Evolutionary conservation across 805 yeast species (phyloP).

Genomic region (Ogataea ganodermae): DNA sequence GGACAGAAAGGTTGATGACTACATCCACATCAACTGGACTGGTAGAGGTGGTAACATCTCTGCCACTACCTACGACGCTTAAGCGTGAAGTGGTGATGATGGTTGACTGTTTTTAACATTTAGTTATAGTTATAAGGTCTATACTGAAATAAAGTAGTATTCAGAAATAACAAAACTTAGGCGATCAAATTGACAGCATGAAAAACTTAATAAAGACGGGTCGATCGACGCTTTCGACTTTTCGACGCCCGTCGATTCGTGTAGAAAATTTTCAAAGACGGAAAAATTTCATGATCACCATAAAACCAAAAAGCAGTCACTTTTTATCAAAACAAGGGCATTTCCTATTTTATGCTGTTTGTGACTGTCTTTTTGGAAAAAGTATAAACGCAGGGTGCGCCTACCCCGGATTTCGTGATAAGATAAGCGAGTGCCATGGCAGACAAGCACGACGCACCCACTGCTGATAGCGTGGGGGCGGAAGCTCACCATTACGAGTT

Average conservation of each 20-base stretch:
- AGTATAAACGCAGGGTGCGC: constrained; percentile 8
- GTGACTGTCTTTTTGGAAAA: constrained; percentile 29
- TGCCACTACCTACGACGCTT: constrained; percentile 93
- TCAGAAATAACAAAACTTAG: background rate
- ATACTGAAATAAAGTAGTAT: background rate
- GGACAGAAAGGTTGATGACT: constrained; percentile 72
- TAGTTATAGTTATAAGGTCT: background rate
- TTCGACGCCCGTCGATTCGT: too few relatives aligned
- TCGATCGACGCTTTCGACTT: background rate
- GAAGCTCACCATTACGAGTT: constrained; percentile 13
- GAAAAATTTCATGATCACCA: constrained; percentile 7
- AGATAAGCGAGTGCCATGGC: constrained; percentile 17
- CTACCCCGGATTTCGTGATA: constrained; percentile 25
- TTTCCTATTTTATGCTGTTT: constrained; percentile 18
- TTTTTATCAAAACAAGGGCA: constrained; percentile 3
- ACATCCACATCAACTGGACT: constrained; percentile 98
- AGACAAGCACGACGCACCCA: constrained; percentile 5
- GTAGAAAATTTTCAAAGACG: too few relatives aligned
- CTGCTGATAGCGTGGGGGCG: constrained; percentile 7
- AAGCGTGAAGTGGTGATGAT: constrained; percentile 25
- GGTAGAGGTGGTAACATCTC: constrained; percentile 98
- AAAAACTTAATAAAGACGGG: too few relatives aligned
- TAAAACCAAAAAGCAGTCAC: constrained; percentile 4
- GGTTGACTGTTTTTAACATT: background rate
- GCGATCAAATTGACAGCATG: too few relatives aligned